These are phyloP conservation scores for Lolium multiflorum DNA, from an alignment of 176 grass and related monocot species.

Conservation along the genomic window DNA sequence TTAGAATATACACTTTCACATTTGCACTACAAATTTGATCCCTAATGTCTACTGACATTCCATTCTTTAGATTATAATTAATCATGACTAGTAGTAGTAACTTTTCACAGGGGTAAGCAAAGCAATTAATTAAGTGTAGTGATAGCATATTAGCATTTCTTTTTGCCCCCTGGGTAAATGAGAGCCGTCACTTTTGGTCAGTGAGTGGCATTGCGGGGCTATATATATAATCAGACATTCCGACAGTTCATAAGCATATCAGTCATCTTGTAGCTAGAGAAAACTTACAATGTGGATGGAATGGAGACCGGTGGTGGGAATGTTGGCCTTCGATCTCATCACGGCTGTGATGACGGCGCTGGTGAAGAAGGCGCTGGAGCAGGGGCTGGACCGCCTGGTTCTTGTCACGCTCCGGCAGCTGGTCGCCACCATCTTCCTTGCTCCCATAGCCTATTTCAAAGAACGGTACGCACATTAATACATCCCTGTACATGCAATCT, in stretches of 20 bases:
- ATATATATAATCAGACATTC: neutral
- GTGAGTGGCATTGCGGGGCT: conserved; percentile 25
- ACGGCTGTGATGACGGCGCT: conserved; percentile 70
- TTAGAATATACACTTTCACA: conserved; percentile 13
- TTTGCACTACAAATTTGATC: conserved; percentile 17
- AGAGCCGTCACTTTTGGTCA: conserved; percentile 35
- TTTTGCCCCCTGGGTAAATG: conserved; percentile 30
- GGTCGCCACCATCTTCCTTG: conserved; percentile 69
- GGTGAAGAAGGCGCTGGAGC: conserved; percentile 67
- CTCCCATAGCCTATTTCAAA: conserved; percentile 72
- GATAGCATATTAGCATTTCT: conserved; percentile 23
- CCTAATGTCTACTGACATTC: conserved; percentile 12
- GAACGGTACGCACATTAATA: conserved; percentile 58
- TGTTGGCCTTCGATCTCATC: conserved; percentile 61
- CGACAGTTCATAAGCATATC: neutral
- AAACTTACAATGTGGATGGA: conserved; percentile 21
- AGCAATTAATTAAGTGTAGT: conserved; percentile 23
- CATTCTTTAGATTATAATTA: neutral
- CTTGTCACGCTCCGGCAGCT: conserved; percentile 74
- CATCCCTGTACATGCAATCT: neutral
- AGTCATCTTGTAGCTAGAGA: conserved; percentile 3
- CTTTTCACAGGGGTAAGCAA: conserved; percentile 1
- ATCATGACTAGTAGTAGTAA: neutral
- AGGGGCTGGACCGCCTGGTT: conserved; percentile 70
- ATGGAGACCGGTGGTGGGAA: conserved; percentile 55